Base-by-base conservation (phyloP, 768 basidiomycete genomes). In the Psilocybe sp. region DNA sequence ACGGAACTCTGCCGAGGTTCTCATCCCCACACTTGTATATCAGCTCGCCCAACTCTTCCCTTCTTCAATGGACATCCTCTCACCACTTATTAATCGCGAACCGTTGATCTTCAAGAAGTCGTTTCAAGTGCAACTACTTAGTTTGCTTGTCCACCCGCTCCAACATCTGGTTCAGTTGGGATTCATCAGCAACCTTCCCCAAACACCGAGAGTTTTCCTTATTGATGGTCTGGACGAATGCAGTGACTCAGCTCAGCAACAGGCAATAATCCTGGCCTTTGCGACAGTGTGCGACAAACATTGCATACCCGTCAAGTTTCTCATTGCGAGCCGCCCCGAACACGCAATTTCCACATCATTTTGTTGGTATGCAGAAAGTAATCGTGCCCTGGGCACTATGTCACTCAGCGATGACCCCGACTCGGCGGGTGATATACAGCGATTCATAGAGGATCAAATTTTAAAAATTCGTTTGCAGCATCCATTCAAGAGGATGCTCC, bases 21-120 rank as follows among this genome's bases (percentile, higher is more conserved):
- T 73, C 3, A 42, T 72, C 9, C 52, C 70, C 0, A 70, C 71
- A 0, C 40, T 71, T 14, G 60, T 60, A 1, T 64, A 60, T 7
- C 63, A 69, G 31, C 48, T 71, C n/a, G 40, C 46, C 1, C 16
- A 46, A 1, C 40, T 47, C 18, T 49, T 58, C 16, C 50, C 58
- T 1, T n/a, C 34, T n/a, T 35, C 51, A 19, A 37, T 28, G 6
- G 38, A 20, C 5, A 33, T 39, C 18, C 20, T 55, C 40, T 34
- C 57, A 5, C 11, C 15, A 28, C 34, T 60, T 12, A 15, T 65
- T 11, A 12, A 31, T 13, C 14, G 19, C 6, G 19, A 47, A 15
- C 38, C 37, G 5, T 31, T 39, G 1, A 40, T 47, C 14, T 47
- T 47, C 28, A 20, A 13, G 3, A 19, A 47, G 11, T 40, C 46